Evolutionary conservation across 2,329 filamentous ascomycete species (phyloP), one percentile per base, ranked within the genome.

Genomic region (Xylaria sp.): DNA sequence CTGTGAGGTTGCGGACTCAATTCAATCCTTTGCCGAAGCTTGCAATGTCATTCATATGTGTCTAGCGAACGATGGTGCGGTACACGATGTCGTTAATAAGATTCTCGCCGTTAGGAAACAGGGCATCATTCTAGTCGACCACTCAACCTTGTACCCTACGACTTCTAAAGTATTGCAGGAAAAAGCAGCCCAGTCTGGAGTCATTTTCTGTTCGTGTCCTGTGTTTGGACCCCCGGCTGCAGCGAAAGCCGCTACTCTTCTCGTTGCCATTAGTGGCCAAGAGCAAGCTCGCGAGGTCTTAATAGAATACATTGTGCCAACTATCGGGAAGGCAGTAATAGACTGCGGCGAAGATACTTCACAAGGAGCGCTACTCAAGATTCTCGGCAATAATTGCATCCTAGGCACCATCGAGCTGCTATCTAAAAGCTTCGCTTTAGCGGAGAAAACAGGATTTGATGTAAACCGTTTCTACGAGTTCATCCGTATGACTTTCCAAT

Each of bases 401-500:
- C 60, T 62, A 13, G 60, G 60, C 47, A 62, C 48, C 6, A 62
- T 62, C 13, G 48, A 62, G 12, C 42, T 62, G 9, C 60, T 62
- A 42, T 62, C 60, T 12, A 48, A 62, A 25, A 62, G 48, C 42
- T 62, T 62, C 35, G 27, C 60, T 2, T 32, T 54, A 12, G 60
- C 60, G 5, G 60, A 62, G 60, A 54, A 44, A 18, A 62, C 35
- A 9, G 60, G 60, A 6, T 54, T 54, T n/a, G 32, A 54, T 9
- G 35, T 44, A 9, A 62, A 62, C 54, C 3, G 10, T 23, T 62
- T 62, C n/a, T 62, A 62, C 18, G 60, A 62, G 18, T 62, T 62
- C 21, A 62, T 50, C 47, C 47, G 47, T 50, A 50, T 25, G 47
- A 21, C 47, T 25, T 13, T 50, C 9, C 3, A 13, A 50, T 27